phyloP scores from a whole-genome alignment of 2,329 filamentous ascomycete genomes.

The Scedosporium boydii region DNA sequence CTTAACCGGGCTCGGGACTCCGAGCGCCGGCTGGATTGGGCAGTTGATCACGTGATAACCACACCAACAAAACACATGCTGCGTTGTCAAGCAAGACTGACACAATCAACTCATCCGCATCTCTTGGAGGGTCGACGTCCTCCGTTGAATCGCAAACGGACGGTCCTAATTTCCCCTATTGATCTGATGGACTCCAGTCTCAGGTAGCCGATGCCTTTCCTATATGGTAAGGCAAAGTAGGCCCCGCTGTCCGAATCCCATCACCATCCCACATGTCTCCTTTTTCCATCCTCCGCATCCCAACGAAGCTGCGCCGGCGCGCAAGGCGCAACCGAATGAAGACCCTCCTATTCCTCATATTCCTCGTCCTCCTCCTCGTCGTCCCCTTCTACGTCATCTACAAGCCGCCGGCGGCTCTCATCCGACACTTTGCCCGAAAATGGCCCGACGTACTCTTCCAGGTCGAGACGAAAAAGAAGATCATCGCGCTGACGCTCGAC shows the following conservation, averaged over 20 bases:
- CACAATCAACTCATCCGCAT: too few species aligned
- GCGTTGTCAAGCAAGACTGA: not conserved
- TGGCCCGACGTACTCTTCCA: slow-evolving; percentile 78
- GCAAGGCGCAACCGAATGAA: slow-evolving; percentile 50
- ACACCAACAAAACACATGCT: not conserved
- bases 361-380: slow-evolving; percentile 24
- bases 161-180: not conserved
- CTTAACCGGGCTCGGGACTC: too few species aligned
- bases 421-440: slow-evolving; percentile 58
- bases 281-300: slow-evolving; percentile 41
- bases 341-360: slow-evolving; percentile 34
- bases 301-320: slow-evolving; percentile 46
- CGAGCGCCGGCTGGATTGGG: not conserved
- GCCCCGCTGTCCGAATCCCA: not conserved
- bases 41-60: not conserved
- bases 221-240: not conserved
- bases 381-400: slow-evolving; percentile 60
- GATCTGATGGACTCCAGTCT: not conserved
- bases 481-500: slow-evolving; percentile 79
- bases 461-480: slow-evolving; percentile 44
- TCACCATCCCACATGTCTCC: slow-evolving; percentile 17
- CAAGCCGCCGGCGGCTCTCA: slow-evolving; percentile 65
- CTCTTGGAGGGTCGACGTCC: not conserved
- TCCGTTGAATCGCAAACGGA: not conserved
- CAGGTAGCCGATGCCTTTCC: not conserved